phyloP scores from a whole-genome alignment of 2,329 filamentous ascomycete species.

The Claviceps purpurea region DNA sequence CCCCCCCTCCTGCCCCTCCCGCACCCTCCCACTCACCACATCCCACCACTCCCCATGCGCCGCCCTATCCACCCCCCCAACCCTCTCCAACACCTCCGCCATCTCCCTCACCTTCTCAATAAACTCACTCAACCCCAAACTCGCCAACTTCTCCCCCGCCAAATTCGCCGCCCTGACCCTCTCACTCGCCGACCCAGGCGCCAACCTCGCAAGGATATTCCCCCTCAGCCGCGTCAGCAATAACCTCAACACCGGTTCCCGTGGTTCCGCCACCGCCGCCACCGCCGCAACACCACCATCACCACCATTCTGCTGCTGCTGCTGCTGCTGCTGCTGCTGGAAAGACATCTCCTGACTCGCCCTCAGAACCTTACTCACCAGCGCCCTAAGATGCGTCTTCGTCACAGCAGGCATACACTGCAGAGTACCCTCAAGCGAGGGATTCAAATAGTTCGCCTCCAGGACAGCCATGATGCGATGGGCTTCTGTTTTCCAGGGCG shows the following conservation, averaged over 20 bases:
- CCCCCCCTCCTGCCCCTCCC: constrained; percentile 21
- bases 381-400: constrained; percentile 42
- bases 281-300: too few species aligned
- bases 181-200: constrained; percentile 54
- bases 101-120: constrained; percentile 55
- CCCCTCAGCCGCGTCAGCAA: constrained; percentile 53
- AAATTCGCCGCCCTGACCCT: constrained; percentile 56
- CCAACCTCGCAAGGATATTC: constrained; percentile 52
- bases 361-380: constrained; percentile 42
- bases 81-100: constrained; percentile 51
- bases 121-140: constrained; percentile 60
- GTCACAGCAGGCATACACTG: constrained; percentile 53
- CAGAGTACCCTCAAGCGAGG: constrained; percentile 37
- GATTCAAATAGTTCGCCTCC: constrained; percentile 32
- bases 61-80: constrained; percentile 54
- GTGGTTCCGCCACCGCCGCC: constrained; percentile 21
- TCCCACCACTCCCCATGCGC: constrained; percentile 62
- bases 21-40: constrained; percentile 43
- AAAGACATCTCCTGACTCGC: constrained; percentile 33
- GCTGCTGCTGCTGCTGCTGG: constrained; percentile 5
- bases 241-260: constrained; percentile 49
- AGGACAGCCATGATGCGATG: constrained; percentile 57
- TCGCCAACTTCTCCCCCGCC: constrained; percentile 55
- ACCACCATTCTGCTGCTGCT: background rate
- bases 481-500: constrained; percentile 64